phyloP scores from a whole-genome alignment of 129 eudicot species.

The Apium graveolens region DNA sequence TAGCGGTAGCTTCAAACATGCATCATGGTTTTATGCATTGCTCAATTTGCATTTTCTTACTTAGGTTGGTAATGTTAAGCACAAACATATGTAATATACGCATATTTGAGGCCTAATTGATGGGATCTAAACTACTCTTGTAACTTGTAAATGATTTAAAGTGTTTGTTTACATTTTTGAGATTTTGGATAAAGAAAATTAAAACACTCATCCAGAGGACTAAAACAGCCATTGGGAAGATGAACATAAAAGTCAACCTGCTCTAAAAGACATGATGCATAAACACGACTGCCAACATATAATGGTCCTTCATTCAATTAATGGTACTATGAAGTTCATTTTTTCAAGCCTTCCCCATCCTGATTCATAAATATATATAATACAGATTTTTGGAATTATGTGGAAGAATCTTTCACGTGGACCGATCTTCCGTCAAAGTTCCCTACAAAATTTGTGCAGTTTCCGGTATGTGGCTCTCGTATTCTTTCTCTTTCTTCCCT shows the following conservation, averaged over 20 bases:
- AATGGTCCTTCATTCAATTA: neutral
- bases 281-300: neutral
- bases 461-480: slow-evolving; percentile 53
- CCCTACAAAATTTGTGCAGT: slow-evolving; percentile 96
- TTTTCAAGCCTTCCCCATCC: neutral
- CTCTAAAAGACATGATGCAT: neutral
- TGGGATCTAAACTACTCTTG: neutral
- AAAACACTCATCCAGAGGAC: neutral
- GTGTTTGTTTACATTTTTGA: neutral
- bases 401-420: slow-evolving; percentile 94
- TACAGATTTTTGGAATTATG: slow-evolving; percentile 94
- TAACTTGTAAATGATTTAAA: neutral
- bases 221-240: neutral
- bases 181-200: neutral
- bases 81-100: neutral
- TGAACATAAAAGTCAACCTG: neutral
- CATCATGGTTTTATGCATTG: neutral
- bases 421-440: slow-evolving; percentile 87
- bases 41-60: neutral
- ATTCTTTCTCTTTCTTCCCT: neutral
- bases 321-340: neutral
- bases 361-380: neutral
- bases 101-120: neutral
- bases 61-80: neutral
- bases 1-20: neutral